Evolutionary conservation across 148 eudicot genomes (phyloP).

Genomic region (Rhododendron ferrugineum): DNA sequence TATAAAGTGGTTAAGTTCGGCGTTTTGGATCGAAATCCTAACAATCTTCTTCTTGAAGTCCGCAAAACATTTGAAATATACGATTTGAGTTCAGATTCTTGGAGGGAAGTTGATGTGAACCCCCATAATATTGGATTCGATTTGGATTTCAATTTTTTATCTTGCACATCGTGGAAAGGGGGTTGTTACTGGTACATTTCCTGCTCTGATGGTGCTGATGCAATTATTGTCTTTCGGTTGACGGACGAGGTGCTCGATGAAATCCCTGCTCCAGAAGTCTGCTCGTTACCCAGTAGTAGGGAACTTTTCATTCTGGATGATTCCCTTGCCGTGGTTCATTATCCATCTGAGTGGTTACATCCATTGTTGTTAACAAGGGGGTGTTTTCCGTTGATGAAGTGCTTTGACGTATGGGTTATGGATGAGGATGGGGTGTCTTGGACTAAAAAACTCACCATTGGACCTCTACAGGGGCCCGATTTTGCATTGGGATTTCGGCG

Average conservation of each 20-base stretch:
- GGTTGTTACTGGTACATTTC: not conserved
- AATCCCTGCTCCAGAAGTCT: not conserved
- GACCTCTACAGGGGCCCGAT: not conserved
- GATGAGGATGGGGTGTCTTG: not conserved
- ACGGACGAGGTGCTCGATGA: not conserved
- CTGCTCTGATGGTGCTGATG: not conserved
- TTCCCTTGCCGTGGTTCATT: not conserved
- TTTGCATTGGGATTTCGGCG: not conserved
- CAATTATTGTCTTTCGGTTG: not conserved
- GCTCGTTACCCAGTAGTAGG: not conserved
- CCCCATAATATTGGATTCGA: not conserved
- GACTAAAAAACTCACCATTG: not conserved
- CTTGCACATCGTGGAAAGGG: not conserved
- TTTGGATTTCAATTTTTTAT: not conserved
- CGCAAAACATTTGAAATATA: not conserved
- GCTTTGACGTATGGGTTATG: not conserved
- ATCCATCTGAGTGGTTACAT: not conserved
- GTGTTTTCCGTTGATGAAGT: not conserved
- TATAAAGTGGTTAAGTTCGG: not conserved
- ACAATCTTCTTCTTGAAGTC: not conserved
- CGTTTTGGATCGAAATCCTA: not conserved
- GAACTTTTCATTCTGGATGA: not conserved
- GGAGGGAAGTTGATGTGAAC: not conserved
- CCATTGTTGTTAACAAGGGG: not conserved
- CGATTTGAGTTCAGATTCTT: not conserved